phyloP scores from a whole-genome alignment of 768 basidiomycete genomes.

The Pleurotus tuoliensis region DNA sequence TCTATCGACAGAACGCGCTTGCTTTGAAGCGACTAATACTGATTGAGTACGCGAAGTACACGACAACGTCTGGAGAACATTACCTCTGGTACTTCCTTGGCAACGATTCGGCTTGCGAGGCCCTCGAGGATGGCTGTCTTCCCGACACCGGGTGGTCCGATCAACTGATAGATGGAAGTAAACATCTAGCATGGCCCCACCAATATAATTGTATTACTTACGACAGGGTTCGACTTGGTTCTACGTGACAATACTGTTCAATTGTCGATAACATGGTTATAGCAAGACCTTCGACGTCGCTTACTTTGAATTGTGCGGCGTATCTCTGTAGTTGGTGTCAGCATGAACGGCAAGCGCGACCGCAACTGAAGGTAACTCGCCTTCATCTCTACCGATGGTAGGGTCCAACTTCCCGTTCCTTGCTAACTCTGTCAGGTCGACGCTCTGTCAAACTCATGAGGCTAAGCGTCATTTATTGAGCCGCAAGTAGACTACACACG shows the following conservation, averaged over 20 bases:
- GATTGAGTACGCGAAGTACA: background rate
- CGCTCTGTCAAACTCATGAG: constrained; percentile 44
- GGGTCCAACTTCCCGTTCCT: constrained; percentile 85
- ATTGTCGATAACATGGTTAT: background rate
- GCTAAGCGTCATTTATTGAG: background rate
- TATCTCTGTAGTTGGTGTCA: constrained; percentile 50
- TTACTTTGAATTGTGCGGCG: constrained; percentile 86
- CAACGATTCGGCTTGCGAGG: constrained; percentile 80
- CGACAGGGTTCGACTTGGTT: constrained; percentile 92
- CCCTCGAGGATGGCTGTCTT: constrained; percentile 94
- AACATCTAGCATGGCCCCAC: background rate
- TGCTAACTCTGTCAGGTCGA: constrained; percentile 83
- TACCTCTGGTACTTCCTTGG: constrained; percentile 90
- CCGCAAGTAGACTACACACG: constrained; percentile 15
- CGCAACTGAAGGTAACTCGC: constrained; percentile 26
- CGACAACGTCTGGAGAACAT: constrained; percentile 9
- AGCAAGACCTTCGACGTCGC: constrained; percentile 14
- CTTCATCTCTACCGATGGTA: constrained; percentile 85
- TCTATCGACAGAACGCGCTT: constrained; percentile 90
- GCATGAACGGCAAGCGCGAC: background rate
- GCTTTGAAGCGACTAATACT: constrained; percentile 67
- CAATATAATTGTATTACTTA: constrained; percentile 26
- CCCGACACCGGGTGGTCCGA: constrained; percentile 86
- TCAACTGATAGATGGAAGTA: constrained; percentile 41
- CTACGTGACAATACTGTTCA: constrained; percentile 71